Evolutionary conservation across 2,329 filamentous ascomycete genomes (phyloP).

Genomic region (Cercospora sojina): DNA sequence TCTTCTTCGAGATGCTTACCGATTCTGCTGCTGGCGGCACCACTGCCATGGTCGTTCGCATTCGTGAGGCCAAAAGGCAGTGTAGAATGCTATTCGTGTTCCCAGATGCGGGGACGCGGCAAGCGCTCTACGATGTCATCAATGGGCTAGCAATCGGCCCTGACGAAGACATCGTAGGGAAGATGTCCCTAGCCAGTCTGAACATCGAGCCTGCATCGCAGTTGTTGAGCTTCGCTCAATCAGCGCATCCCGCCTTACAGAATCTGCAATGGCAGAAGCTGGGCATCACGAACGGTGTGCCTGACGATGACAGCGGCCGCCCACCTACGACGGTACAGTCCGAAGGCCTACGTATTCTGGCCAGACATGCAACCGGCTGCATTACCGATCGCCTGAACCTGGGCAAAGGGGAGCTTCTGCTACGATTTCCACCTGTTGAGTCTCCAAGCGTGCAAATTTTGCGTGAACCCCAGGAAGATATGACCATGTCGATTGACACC

Average conservation of each 20-base stretch:
- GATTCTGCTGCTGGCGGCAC: slow-evolving; percentile 59
- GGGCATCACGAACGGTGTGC: slow-evolving; percentile 70
- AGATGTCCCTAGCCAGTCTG: slow-evolving; percentile 66
- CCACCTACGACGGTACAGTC: slow-evolving; percentile 69
- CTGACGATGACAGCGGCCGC: slow-evolving; percentile 55
- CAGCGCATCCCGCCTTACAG: slow-evolving; percentile 44
- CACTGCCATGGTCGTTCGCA: slow-evolving; percentile 68
- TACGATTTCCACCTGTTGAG: slow-evolving; percentile 43
- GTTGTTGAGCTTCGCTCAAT: slow-evolving; percentile 45
- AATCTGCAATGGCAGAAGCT: slow-evolving; percentile 63
- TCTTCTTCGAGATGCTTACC: slow-evolving; percentile 73
- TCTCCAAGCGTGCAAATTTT: slow-evolving; percentile 64
- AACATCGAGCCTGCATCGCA: slow-evolving; percentile 59
- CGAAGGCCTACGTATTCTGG: slow-evolving; percentile 71
- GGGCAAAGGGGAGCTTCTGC: slow-evolving; percentile 50
- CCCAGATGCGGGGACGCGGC: slow-evolving; percentile 67
- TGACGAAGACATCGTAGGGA: slow-evolving; percentile 68
- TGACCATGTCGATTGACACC: slow-evolving; percentile 68
- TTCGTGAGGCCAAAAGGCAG: slow-evolving; percentile 63
- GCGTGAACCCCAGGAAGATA: slow-evolving; percentile 71
- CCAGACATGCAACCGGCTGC: slow-evolving; percentile 70
- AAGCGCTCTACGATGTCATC: slow-evolving; percentile 69
- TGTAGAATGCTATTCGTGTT: slow-evolving; percentile 78
- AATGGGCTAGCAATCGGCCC: slow-evolving; percentile 68
- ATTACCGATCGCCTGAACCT: slow-evolving; percentile 83